Evolutionary conservation across 2,329 filamentous ascomycete species (phyloP).

Genomic region (Passalora sequoiae): DNA sequence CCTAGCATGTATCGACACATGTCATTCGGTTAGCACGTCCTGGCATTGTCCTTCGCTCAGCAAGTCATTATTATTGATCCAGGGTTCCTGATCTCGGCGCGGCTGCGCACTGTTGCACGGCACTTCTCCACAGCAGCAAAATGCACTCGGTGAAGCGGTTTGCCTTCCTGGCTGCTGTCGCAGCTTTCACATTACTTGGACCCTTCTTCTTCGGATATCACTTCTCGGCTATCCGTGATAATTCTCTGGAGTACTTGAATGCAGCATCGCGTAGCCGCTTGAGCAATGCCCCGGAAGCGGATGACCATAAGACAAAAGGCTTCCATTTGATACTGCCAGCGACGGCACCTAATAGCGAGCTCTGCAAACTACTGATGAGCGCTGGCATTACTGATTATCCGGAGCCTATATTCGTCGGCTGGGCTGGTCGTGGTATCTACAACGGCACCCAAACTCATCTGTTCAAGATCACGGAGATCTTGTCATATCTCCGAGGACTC

Average conservation of each 20-base stretch:
- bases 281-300: neutral
- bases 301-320: constrained; percentile 4
- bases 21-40: no score
- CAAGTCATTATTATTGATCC: no score
- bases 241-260: constrained; percentile 12
- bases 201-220: constrained; percentile 22
- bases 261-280: neutral
- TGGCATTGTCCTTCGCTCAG: no score
- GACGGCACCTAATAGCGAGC: constrained; percentile 16
- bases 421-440: constrained; percentile 24
- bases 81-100: no score
- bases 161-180: constrained; percentile 11
- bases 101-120: no score
- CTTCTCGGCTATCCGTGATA: constrained; percentile 15
- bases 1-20: no score
- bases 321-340: constrained; percentile 21
- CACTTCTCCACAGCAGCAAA: no score
- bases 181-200: constrained; percentile 12
- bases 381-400: constrained; percentile 27
- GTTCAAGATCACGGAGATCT: constrained; percentile 29
- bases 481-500: constrained; percentile 25
- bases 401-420: constrained; percentile 25
- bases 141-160: constrained; percentile 17
- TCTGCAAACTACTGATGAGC: constrained; percentile 20
- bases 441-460: constrained; percentile 33